Conservation (phyloP, 2,329 filamentous ascomycete species). For the Cordyceps cicadae region DNA sequence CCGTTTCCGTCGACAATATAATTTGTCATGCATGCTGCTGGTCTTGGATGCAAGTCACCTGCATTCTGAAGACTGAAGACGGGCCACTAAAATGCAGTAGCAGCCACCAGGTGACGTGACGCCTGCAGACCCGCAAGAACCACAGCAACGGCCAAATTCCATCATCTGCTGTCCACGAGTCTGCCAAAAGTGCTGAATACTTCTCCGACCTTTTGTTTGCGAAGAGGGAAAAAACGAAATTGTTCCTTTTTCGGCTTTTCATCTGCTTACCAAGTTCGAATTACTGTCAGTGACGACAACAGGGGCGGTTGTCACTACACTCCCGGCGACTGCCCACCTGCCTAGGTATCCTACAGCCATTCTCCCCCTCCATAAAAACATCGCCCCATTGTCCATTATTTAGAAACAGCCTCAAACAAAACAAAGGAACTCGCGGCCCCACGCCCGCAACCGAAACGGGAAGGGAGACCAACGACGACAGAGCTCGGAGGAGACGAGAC, state of each 20-base stretch:
- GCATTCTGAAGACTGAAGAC: background rate
- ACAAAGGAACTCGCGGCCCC: conserved; percentile 4
- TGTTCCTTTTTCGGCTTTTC: background rate
- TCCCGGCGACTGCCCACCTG: background rate
- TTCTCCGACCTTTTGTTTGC: background rate
- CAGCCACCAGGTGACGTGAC: conserved; percentile 9
- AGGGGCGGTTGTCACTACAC: background rate
- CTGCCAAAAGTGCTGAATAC: background rate
- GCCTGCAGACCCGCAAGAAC: conserved; percentile 7
- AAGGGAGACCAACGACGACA: conserved; percentile 3
- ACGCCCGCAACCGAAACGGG: background rate
- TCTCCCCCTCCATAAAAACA: conserved; percentile 3
- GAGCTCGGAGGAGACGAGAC: background rate
- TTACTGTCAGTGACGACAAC: background rate
- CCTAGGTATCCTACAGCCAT: too few species aligned
- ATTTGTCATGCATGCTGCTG: background rate
- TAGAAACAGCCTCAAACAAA: background rate
- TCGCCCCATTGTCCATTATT: background rate
- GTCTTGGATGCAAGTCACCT: conserved; percentile 9
- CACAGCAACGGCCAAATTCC: conserved; percentile 2
- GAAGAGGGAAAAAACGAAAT: background rate
- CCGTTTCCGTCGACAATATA: background rate
- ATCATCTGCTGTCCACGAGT: background rate
- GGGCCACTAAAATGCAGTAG: background rate
- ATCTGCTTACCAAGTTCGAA: background rate